A percentile compares a stretch with the other conserved stretches of the same genome.
Conservation (phyloP, 2,329 filamentous ascomycete genomes). For the Hypoxylon sp. region DNA sequence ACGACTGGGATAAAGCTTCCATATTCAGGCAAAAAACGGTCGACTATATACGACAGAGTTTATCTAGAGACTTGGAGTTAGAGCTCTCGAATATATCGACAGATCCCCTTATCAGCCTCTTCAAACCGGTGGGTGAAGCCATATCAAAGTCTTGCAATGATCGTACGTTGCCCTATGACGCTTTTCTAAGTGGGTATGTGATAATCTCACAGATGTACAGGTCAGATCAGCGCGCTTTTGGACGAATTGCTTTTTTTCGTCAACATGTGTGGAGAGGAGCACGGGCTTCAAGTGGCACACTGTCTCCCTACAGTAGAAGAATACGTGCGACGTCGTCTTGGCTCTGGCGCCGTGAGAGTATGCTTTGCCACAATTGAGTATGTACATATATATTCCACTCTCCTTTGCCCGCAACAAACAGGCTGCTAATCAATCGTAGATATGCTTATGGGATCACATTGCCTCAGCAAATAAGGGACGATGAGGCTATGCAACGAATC, state of each 20-base stretch:
- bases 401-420: background rate
- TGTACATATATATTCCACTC: background rate
- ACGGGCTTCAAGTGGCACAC: slow-evolving; percentile 6
- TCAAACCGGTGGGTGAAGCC: slow-evolving; percentile 31
- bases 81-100: slow-evolving; percentile 10
- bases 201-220: slow-evolving; percentile 11
- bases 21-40: slow-evolving; percentile 34
- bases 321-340: slow-evolving; percentile 25
- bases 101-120: slow-evolving; percentile 24
- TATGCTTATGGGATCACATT: slow-evolving; percentile 32
- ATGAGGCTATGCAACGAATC: slow-evolving; percentile 36
- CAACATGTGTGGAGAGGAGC: slow-evolving; percentile 37
- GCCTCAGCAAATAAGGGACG: slow-evolving; percentile 18
- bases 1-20: slow-evolving; percentile 24
- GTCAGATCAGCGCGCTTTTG: slow-evolving; percentile 25
- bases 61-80: slow-evolving; percentile 10
- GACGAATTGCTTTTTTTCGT: slow-evolving; percentile 35
- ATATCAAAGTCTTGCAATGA: slow-evolving; percentile 24
- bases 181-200: background rate
- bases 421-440: slow-evolving; percentile 12
- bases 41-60: slow-evolving; percentile 21
- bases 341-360: slow-evolving; percentile 29
- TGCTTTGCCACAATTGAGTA: slow-evolving; percentile 36
- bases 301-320: slow-evolving; percentile 36
- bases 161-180: slow-evolving; percentile 12